Base-by-base conservation (phyloP, 1,284 basidiomycete genomes). In the Microbotryum silenes-acaulis region DNA sequence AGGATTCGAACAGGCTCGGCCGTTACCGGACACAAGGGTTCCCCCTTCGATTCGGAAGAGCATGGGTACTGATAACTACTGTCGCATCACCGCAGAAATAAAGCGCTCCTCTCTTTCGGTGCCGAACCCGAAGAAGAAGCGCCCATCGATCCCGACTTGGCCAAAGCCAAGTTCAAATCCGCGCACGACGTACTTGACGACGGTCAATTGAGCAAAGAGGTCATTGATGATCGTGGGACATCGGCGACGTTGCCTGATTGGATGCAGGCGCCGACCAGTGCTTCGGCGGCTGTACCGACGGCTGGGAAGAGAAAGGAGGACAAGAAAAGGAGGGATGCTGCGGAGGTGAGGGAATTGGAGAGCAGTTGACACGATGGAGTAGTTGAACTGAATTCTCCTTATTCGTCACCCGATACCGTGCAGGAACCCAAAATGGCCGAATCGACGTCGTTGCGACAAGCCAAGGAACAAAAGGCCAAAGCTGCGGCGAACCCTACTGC, bases 101-200 rank as follows among this genome's bases (percentile, higher is more conserved):
- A 88, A 4, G 87, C 86, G 57, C 75, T 97, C 14, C 75, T 96
- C 59, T 92, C 89, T 56, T 97, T 97, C 74, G 91, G 86, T 20
- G 87, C 80, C 7, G 88, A 90, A 33, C 88, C 86, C 59, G 87
- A 82, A 25, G 80, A 72, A 23, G 81, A 77, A n/a, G 83, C 80
- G 52, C 80, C 80, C 23, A 78, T 78, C 5, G 81, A 81, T 54
- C 72, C 78, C 6, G 72, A 79, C 3, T 71, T 76, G 2, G 79
- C 84, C 65, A 85, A 85, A 76, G 88, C 89, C 78, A 92, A 90
- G 74, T 81, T 84, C 1, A 87, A 73, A 65, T 89, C 81, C 6
- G 64, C 63, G 6, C 70, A 69, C 54, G 71, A 73, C 46, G 66
- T 60, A 7, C 56, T 67, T 8, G 58, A 64, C 33, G 72, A 71